Evolutionary conservation across 768 basidiomycete species (phyloP).

Genomic region (Hemileccinum impolitum): DNA sequence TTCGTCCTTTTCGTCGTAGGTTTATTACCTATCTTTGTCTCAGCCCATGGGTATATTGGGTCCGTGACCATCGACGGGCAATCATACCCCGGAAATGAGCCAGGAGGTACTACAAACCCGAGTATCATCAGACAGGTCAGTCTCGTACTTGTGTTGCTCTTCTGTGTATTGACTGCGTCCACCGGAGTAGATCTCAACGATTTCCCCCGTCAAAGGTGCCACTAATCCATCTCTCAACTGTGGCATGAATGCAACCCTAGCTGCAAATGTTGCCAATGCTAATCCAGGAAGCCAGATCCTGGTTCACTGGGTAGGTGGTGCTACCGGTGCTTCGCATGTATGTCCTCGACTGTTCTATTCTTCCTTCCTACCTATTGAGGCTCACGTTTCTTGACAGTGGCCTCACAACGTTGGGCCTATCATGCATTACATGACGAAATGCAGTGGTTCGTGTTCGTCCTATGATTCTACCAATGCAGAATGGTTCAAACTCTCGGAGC

Average conservation of each 20-base stretch:
- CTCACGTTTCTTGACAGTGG: constrained; percentile 34
- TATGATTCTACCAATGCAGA: constrained; percentile 56
- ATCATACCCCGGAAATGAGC: constrained; percentile 27
- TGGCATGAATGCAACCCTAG: constrained; percentile 50
- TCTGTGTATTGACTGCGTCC: not conserved
- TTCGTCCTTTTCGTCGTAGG: constrained; percentile 7
- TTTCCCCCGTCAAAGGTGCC: constrained; percentile 53
- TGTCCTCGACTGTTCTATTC: constrained; percentile 4
- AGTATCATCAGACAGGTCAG: constrained; percentile 43
- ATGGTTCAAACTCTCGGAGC: constrained; percentile 72
- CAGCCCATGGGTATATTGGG: constrained; percentile 30
- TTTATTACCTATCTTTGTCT: constrained; percentile 20
- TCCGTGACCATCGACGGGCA: constrained; percentile 30
- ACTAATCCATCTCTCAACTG: constrained; percentile 56
- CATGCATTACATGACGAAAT: constrained; percentile 71
- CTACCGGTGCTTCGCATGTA: constrained; percentile 37
- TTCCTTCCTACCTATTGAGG: not conserved
- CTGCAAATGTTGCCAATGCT: constrained; percentile 47
- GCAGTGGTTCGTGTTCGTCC: constrained; percentile 52
- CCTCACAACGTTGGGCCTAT: constrained; percentile 62
- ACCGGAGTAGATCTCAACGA: constrained; percentile 29
- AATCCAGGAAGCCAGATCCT: constrained; percentile 55
- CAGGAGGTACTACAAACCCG: constrained; percentile 33
- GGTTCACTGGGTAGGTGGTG: constrained; percentile 50
- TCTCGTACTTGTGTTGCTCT: not conserved